Evolutionary conservation across 768 basidiomycete genomes (phyloP).

Genomic region (Leucosporidium yakuticum): DNA sequence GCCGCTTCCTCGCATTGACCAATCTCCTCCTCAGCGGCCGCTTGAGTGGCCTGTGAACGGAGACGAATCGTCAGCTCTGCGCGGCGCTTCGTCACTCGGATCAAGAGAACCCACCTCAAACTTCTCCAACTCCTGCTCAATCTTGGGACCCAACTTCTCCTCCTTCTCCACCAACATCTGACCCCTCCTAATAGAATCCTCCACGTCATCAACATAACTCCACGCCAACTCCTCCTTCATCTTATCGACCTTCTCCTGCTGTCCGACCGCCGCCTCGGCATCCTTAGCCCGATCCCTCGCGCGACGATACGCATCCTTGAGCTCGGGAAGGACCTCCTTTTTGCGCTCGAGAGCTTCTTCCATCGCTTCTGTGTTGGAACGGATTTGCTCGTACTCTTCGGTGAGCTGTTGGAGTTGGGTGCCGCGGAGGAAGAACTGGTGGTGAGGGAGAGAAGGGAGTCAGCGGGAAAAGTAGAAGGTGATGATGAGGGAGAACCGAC

Average conservation of each 20-base stretch:
- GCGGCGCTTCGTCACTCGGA: no score
- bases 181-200: slow-evolving; percentile 24
- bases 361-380: slow-evolving; percentile 66
- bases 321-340: slow-evolving; percentile 69
- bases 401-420: slow-evolving; percentile 83
- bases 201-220: slow-evolving; percentile 45
- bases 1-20: not conserved
- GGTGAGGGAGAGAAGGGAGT: not conserved
- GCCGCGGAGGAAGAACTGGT: slow-evolving; percentile 86
- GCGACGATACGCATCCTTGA: slow-evolving; percentile 56
- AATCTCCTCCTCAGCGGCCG: not conserved
- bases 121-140: slow-evolving; percentile 16
- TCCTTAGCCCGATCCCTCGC: slow-evolving; percentile 61
- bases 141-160: slow-evolving; percentile 38
- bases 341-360: slow-evolving; percentile 62
- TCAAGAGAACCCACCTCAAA: slow-evolving; percentile 26
- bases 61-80: no score
- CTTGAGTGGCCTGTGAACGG: no score
- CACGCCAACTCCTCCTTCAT: slow-evolving; percentile 34
- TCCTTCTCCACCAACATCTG: slow-evolving; percentile 43
- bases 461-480: not conserved
- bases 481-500: slow-evolving; percentile 45
- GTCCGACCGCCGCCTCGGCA: slow-evolving; percentile 64
- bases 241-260: slow-evolving; percentile 46
- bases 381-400: slow-evolving; percentile 74